Percentiles rank a stretch among this genome's conserved stretches.
Conservation (phyloP, 202 grass and related monocot species). For the Elaeis oleifera region DNA sequence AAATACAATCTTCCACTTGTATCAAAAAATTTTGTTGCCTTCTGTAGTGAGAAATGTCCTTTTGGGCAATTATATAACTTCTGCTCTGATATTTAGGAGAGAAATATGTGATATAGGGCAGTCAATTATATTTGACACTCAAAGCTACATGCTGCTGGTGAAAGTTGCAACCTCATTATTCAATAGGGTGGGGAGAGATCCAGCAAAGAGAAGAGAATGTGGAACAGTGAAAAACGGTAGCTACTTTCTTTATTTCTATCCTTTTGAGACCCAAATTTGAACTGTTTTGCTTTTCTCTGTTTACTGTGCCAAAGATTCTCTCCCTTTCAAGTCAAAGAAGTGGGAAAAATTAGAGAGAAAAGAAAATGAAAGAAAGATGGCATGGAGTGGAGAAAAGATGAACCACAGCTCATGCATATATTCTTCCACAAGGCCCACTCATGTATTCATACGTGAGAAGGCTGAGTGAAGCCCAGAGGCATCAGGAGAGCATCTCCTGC, state of each 20-base stretch:
- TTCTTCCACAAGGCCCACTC: conserved; percentile 28
- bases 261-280: conserved; percentile 64
- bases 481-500: conserved; percentile 11
- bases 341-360: conserved; percentile 49
- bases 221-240: conserved; percentile 51
- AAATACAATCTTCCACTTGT: conserved; percentile 44
- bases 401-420: conserved; percentile 46
- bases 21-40: background rate
- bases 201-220: conserved; percentile 36
- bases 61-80: no score
- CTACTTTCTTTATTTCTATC: conserved; percentile 41
- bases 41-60: background rate
- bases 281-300: conserved; percentile 54
- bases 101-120: background rate
- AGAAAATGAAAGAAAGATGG: conserved; percentile 31
- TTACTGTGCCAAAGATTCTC: conserved; percentile 93
- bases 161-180: conserved; percentile 27
- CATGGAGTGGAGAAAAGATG: conserved; percentile 25
- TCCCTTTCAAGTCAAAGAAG: conserved; percentile 85
- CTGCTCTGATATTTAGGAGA: no score
- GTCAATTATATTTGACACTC: conserved; percentile 14
- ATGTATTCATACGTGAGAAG: conserved; percentile 24
- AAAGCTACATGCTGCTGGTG: conserved; percentile 20
- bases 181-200: conserved; percentile 42
- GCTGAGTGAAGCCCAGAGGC: conserved; percentile 51